These are phyloP conservation scores for Fusarium haematococcum DNA, from an alignment of 2,329 filamentous ascomycete genomes.

Conservation along the genomic window DNA sequence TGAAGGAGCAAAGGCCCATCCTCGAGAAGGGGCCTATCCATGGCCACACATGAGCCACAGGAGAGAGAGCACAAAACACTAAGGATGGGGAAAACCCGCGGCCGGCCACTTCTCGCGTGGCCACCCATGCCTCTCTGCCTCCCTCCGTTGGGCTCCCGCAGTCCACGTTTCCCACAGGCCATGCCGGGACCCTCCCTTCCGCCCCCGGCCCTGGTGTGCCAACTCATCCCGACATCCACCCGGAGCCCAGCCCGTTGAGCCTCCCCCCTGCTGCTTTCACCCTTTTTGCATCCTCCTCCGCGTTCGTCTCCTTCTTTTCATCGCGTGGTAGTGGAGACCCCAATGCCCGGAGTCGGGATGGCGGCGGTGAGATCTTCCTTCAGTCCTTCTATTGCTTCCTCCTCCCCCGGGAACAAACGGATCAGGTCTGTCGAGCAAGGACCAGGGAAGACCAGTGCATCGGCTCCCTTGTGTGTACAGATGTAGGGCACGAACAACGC, in stretches of 20 bases:
- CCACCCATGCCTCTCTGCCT: constrained; percentile 2
- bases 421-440: background rate
- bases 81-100: background rate
- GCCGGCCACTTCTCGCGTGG: constrained; percentile 10
- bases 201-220: constrained; percentile 24
- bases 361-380: constrained; percentile 28
- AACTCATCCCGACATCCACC: constrained; percentile 21
- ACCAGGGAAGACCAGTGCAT: constrained; percentile 6
- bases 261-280: background rate
- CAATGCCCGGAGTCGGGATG: background rate
- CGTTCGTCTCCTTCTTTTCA: constrained; percentile 26
- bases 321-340: constrained; percentile 27
- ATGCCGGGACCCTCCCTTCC: constrained; percentile 3
- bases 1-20: background rate
- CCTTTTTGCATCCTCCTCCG: constrained; percentile 19
- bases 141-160: constrained; percentile 16
- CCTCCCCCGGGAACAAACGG: constrained; percentile 5
- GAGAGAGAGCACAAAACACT: background rate
- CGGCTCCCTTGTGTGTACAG: background rate
- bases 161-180: constrained; percentile 23
- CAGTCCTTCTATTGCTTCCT: background rate
- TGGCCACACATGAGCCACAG: background rate
- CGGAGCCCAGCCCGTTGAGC: background rate
- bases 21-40: background rate
- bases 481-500: constrained; percentile 28